phyloP scores from a whole-genome alignment of 352 stramenopile species.

The Phytophthora podocarpi region DNA sequence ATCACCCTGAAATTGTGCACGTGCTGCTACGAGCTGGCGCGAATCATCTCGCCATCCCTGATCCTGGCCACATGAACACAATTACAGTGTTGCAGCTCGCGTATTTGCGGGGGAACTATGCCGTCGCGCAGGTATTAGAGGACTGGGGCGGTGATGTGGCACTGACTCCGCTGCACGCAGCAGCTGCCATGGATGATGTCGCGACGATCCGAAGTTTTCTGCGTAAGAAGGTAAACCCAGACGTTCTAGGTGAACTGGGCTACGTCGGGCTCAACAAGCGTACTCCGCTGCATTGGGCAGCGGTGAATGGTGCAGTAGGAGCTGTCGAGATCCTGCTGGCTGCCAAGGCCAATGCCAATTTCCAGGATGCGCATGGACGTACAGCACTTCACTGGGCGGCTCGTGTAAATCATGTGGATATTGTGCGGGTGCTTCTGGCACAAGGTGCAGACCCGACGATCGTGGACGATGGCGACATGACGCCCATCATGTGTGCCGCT shows the following conservation, averaged over 20 bases:
- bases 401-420: slow-evolving; percentile 72
- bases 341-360: slow-evolving; percentile 66
- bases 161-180: slow-evolving; percentile 77
- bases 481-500: slow-evolving; percentile 72
- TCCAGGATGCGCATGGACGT: slow-evolving; percentile 66
- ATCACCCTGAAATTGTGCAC: slow-evolving; percentile 82
- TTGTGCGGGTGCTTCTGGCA: slow-evolving; percentile 58
- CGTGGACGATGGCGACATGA: slow-evolving; percentile 79
- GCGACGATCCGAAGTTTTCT: slow-evolving; percentile 60
- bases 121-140: slow-evolving; percentile 77
- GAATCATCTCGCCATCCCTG: slow-evolving; percentile 81
- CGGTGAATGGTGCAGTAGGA: slow-evolving; percentile 66
- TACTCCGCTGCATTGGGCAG: slow-evolving; percentile 80
- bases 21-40: slow-evolving; percentile 66
- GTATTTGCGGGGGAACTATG: slow-evolving; percentile 83
- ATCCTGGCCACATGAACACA: slow-evolving; percentile 86
- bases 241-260: slow-evolving; percentile 78
- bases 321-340: slow-evolving; percentile 65
- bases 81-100: slow-evolving; percentile 83
- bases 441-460: slow-evolving; percentile 71
- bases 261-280: slow-evolving; percentile 86
- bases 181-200: slow-evolving; percentile 75
- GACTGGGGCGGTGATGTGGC: slow-evolving; percentile 85
- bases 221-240: slow-evolving; percentile 73
- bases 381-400: slow-evolving; percentile 82